These are phyloP conservation scores for Colletotrichum karsti DNA, from an alignment of 2,329 filamentous ascomycete species.

Conservation along the genomic window DNA sequence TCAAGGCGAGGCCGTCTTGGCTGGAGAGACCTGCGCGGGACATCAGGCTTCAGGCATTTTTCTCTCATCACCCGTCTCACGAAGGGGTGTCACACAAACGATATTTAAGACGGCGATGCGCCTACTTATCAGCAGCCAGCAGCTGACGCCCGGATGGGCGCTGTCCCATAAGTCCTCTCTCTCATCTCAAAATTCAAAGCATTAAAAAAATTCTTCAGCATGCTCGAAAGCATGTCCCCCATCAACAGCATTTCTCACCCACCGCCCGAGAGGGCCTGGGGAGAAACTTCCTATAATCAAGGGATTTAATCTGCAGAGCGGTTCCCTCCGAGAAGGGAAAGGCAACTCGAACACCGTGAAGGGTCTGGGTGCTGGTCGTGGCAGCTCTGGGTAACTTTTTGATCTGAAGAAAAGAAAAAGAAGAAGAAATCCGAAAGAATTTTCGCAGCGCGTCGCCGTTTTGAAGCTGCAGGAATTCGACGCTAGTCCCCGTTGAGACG, in stretches of 20 bases:
- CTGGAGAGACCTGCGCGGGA: neutral
- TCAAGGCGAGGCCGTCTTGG: neutral
- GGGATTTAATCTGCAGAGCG: constrained; percentile 67
- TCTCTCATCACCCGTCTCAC: neutral
- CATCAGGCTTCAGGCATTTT: neutral
- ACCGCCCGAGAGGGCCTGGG: constrained; percentile 51
- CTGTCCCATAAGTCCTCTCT: no score
- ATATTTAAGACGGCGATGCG: neutral
- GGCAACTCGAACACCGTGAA: constrained; percentile 71
- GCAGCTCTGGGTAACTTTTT: constrained; percentile 70
- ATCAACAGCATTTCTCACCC: constrained; percentile 69
- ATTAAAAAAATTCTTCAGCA: no score
- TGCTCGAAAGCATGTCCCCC: constrained; percentile 57
- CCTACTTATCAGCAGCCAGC: neutral
- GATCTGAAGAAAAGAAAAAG: constrained; percentile 60
- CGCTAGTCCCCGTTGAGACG: constrained; percentile 33
- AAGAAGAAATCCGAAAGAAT: constrained; percentile 46
- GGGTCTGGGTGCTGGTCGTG: constrained; percentile 68
- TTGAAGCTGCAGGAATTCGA: neutral
- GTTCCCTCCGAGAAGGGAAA: constrained; percentile 56
- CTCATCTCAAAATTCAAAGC: no score
- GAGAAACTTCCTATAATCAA: constrained; percentile 72
- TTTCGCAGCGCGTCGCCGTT: constrained; percentile 32
- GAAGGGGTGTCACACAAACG: neutral
- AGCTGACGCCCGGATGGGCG: no score